Conservation (phyloP, 2,329 filamentous ascomycete genomes). For the Cercospora sesami region DNA sequence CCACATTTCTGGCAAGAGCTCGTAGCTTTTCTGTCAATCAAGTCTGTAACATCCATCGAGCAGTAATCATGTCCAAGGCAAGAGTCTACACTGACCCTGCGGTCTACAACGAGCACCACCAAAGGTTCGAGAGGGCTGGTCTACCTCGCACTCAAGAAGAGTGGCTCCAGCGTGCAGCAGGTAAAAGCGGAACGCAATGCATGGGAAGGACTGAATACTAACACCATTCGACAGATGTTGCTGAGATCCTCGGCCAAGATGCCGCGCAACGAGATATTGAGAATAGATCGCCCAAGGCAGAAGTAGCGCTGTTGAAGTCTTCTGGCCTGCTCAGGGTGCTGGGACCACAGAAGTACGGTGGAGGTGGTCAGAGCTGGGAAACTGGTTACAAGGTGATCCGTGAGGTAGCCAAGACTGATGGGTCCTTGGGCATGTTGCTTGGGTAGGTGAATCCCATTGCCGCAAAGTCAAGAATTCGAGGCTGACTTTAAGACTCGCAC, state of each 20-base stretch:
- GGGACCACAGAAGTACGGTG: conserved; percentile 53
- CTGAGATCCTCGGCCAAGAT: conserved; percentile 53
- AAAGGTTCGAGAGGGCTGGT: conserved; percentile 28
- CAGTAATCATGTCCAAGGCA: conserved; percentile 11
- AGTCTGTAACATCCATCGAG: neutral
- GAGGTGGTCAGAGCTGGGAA: conserved; percentile 51
- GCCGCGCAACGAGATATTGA: conserved; percentile 52
- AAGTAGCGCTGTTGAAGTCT: conserved; percentile 55
- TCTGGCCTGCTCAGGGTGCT: conserved; percentile 54
- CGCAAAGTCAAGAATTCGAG: neutral
- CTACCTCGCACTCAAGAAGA: conserved; percentile 45
- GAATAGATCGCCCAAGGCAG: conserved; percentile 54
- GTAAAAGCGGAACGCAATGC: neutral
- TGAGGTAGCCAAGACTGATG: conserved; percentile 64
- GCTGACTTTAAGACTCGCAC: neutral
- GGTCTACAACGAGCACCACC: conserved; percentile 31
- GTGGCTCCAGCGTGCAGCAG: conserved; percentile 51
- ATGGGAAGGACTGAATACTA: neutral
- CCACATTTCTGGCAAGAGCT: neutral
- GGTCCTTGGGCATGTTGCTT: conserved; percentile 65
- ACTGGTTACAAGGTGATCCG: conserved; percentile 61
- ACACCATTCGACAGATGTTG: conserved; percentile 42
- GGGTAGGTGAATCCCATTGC: conserved; percentile 39
- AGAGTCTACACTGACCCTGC: conserved; percentile 32
- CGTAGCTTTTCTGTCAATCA: neutral